Evolutionary conservation across 2,329 filamentous ascomycete species (phyloP).

Genomic region (Apiospora sp.): DNA sequence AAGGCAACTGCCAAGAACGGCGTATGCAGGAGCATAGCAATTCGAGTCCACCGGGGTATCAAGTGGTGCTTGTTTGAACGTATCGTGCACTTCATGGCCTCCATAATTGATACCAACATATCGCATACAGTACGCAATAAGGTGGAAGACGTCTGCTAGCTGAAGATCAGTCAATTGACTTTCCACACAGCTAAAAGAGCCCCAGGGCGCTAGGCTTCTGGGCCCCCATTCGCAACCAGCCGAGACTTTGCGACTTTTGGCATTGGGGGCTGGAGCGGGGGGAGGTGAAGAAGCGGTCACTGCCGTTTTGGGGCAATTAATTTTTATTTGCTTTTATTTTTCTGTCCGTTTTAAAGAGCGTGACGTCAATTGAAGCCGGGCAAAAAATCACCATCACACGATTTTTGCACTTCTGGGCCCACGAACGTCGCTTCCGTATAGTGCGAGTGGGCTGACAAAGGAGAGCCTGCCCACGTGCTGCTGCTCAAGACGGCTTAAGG

Average conservation of each 20-base stretch:
- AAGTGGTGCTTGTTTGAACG: constrained; percentile 8
- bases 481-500: not conserved
- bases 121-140: not conserved
- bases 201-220: not conserved
- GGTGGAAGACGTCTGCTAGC: constrained; percentile 3
- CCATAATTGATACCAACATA: not conserved
- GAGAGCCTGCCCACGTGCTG: constrained; percentile 4
- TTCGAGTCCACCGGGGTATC: constrained; percentile 6
- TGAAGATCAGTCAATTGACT: constrained; percentile 21
- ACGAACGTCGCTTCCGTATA: constrained; percentile 6
- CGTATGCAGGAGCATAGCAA: not conserved
- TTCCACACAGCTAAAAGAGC: constrained; percentile 14
- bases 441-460: not conserved
- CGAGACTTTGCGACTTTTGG: not conserved
- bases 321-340: not conserved
- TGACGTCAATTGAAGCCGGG: not conserved
- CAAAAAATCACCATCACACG: not conserved
- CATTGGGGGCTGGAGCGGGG: not conserved
- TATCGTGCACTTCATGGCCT: not conserved
- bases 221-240: not conserved
- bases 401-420: not conserved
- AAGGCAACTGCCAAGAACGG: constrained; percentile 16
- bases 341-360: not conserved
- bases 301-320: not conserved
- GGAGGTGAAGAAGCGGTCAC: not conserved